Evolutionary conservation across 441 rosid genomes (phyloP).

Genomic region (Gossypium aridum): DNA sequence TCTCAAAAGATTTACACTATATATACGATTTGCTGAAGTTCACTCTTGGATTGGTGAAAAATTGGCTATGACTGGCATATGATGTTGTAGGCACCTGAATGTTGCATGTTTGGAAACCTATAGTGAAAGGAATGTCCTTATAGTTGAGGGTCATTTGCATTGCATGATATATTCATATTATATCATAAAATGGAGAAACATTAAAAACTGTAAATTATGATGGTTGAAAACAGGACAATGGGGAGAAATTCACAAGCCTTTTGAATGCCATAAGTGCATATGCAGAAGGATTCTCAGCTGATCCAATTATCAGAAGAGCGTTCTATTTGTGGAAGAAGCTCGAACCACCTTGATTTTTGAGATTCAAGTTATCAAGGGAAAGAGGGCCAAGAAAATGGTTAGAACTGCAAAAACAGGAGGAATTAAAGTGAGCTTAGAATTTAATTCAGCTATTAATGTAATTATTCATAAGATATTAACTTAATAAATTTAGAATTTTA

Average conservation of each 20-base stretch:
- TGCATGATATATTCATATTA: not conserved
- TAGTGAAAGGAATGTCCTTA: not conserved
- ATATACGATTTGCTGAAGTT: not conserved
- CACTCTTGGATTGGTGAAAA: not conserved
- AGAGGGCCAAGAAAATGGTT: not conserved
- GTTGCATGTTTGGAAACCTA: not conserved
- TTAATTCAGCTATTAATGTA: not conserved
- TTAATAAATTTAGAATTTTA: not conserved
- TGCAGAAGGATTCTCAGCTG: slow-evolving; percentile 89
- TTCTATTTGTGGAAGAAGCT: slow-evolving; percentile 6
- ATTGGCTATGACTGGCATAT: not conserved
- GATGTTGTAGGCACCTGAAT: not conserved
- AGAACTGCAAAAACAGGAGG: not conserved
- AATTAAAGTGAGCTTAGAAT: not conserved
- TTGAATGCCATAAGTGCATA: slow-evolving; percentile 69
- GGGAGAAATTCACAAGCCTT: slow-evolving; percentile 71
- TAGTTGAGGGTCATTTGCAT: not conserved
- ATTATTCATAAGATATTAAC: not conserved
- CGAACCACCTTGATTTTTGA: not conserved
- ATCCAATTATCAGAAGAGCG: slow-evolving; percentile 57
- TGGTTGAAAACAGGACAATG: slow-evolving; percentile 54
- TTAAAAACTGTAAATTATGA: not conserved
- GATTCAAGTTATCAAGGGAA: not conserved
- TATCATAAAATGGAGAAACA: not conserved
- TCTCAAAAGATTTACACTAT: not conserved